phyloP scores from a whole-genome alignment of 2,329 filamentous ascomycete species.

The Phyllosticta paracitricarpa region DNA sequence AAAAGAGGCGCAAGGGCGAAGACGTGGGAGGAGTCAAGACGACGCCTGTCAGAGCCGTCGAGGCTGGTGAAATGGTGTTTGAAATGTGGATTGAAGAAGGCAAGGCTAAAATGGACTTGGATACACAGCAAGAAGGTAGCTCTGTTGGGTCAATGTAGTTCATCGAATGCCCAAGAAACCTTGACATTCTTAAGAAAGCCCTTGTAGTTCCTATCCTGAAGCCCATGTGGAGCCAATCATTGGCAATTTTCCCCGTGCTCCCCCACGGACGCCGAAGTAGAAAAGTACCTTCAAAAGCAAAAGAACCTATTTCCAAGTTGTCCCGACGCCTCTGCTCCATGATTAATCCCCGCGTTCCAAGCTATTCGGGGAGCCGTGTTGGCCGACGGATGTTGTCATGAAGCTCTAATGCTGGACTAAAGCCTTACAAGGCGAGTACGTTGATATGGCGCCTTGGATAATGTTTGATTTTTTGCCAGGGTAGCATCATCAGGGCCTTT shows the following conservation, averaged over 20 bases:
- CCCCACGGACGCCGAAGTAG: too few relatives aligned
- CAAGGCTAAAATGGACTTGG: slow-evolving; percentile 37
- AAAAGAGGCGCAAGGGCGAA: slow-evolving; percentile 15
- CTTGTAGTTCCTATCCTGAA: too few relatives aligned
- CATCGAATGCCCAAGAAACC: background rate
- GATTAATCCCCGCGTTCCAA: too few relatives aligned
- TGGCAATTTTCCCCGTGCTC: too few relatives aligned
- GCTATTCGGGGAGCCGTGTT: too few relatives aligned
- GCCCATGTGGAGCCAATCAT: too few relatives aligned
- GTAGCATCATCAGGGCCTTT: background rate
- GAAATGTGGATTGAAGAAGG: slow-evolving; percentile 63
- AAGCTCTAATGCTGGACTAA: background rate
- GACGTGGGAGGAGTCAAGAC: slow-evolving; percentile 45
- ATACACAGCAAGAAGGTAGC: background rate
- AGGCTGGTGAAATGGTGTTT: slow-evolving; percentile 55
- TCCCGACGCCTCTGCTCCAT: too few relatives aligned
- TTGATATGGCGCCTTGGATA: background rate
- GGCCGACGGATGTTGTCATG: too few relatives aligned
- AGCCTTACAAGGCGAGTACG: background rate
- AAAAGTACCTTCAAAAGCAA: too few relatives aligned
- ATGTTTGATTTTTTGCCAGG: background rate
- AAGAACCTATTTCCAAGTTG: too few relatives aligned
- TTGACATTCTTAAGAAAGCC: too few relatives aligned
- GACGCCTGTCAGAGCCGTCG: slow-evolving; percentile 51
- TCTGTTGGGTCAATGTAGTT: background rate